Conservation (phyloP, 2,329 filamentous ascomycete genomes). For the Paraphaeosphaeria sporulosa region DNA sequence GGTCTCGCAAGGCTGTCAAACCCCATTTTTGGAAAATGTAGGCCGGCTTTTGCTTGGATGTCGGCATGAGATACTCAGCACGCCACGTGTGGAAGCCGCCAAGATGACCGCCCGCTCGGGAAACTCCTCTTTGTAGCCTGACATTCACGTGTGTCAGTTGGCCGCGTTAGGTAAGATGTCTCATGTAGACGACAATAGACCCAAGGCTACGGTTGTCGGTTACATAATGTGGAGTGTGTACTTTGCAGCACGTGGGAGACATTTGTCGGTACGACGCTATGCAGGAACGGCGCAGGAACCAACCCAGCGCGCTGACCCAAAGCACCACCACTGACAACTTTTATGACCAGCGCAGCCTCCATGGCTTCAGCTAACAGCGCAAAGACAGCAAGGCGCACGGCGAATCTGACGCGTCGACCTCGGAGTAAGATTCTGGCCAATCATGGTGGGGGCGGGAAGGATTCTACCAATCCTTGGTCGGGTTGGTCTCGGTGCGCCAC, state of each 20-base stretch:
- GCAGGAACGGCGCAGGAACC: constrained; percentile 6
- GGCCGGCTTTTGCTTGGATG: background rate
- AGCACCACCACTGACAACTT: background rate
- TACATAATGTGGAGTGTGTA: background rate
- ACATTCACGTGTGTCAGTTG: constrained; percentile 2
- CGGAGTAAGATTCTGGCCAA: constrained; percentile 1
- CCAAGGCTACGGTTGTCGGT: background rate
- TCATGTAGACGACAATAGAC: background rate
- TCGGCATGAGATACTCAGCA: background rate
- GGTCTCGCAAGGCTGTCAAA: background rate
- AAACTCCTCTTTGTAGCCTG: constrained; percentile 1
- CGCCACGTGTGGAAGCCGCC: background rate
- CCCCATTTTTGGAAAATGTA: background rate
- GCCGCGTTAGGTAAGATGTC: background rate
- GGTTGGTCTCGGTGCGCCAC: constrained; percentile 4
- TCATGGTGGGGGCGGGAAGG: background rate
- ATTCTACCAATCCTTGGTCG: constrained; percentile 5
- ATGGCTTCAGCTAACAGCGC: background rate
- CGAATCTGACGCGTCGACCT: constrained; percentile 2
- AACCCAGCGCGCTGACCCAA: constrained; percentile 1
- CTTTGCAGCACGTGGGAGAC: constrained; percentile 1
- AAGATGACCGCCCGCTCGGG: constrained; percentile 1
- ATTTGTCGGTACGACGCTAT: background rate
- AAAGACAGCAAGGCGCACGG: background rate
- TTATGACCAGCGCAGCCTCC: background rate